Base-by-base conservation (phyloP, 139 green algal species). In the Nannochloris sp. region DNA sequence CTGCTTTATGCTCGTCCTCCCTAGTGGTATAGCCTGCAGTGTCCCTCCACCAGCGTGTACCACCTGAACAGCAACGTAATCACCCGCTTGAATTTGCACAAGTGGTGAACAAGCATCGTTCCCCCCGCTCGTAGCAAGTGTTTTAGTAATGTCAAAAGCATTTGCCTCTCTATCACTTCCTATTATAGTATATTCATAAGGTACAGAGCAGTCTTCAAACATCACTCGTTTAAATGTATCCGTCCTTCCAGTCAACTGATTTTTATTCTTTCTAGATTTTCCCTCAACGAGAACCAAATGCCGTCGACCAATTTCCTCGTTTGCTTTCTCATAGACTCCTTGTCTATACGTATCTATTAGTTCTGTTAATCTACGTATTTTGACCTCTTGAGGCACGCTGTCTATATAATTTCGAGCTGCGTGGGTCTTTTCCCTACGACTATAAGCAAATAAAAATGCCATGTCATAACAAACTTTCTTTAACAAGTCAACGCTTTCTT, bases 381-480 rank as follows among this genome's bases (percentile, higher is more conserved):
- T 93, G 24, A 84, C 77, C 3, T 63, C 74, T n/a, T 76, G 68
- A 4, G 76, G 71, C 7, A 95, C 81, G 71, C 86, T 78, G 44
- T 93, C 87, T 56, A 68, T 30, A n/a, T 83, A 68, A 42, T 90
- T 77, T 3, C 87, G 65, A 15, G 88, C 78, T 12, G 90, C 90
- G 54, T 89, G 72, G 1, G 90, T 97, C 62, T 83, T 85, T 7
- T 89, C 81, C 1, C 90, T 73, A 39, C 80, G 23, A 29, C 64
- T 84, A 84, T 96, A 97, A 13, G 83, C 82, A 72, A 96, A 97
- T 67, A 96, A 67, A 67, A 93, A 97, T 5, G 83, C 90, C 59
- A 84, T 73, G 35, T 95, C 86, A 61, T 86, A 97, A 7, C 65
- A 62, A 0, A 78, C 70, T 19, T 4, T 36, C 3, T 36, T 45